Base-by-base conservation (phyloP, 2,329 filamentous ascomycete species). In the Aureobasidium sp. region DNA sequence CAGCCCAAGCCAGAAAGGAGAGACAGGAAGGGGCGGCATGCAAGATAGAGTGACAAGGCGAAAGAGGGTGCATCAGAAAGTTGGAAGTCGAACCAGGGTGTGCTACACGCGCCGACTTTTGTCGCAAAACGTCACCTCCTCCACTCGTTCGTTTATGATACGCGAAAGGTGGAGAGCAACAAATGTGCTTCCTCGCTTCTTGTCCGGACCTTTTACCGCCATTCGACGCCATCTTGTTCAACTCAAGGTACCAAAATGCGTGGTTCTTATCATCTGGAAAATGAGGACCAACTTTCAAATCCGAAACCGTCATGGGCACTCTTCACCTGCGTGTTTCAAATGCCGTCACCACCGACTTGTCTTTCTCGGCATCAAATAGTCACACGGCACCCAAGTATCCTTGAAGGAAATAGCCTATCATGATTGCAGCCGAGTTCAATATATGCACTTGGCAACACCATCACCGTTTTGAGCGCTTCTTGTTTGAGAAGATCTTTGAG, bases 1-100 rank as follows among this genome's bases (percentile, higher is more conserved):
- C n/a, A 34, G 41, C 41, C 12, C 41, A 16, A 45, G 41, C 19
- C 17, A 34, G 41, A 22, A 32, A 12, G 21, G 29, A 45, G 29
- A 44, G 11, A 45, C 29, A 45, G 41, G 7, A 34, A 41, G 12
- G 41, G 41, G 22, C 41, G 16, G 29, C 41, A 37, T 5, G 29
- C 32, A 37, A 37, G 44, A 48, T 17, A 48, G 6, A 17, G 8
- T 35, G 44, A 48, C 30, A 30, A 30, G 12, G 44, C 44, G 32
- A 25, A 8, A 45, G 16, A 11, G 4, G 7, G 7, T 12, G 27
- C 21, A 22, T 44, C 19, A 45, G n/a, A 45, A 34, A 45, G 41
- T 45, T 45, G 41, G 41, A 45, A 45, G 10, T 14, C 12, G 12
- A 32, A 44, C 27, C 40, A 44, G 40, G 40, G 27, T 44, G 27